Conservation (phyloP, 2,329 filamentous ascomycete genomes). For the Pleomassaria siparia region DNA sequence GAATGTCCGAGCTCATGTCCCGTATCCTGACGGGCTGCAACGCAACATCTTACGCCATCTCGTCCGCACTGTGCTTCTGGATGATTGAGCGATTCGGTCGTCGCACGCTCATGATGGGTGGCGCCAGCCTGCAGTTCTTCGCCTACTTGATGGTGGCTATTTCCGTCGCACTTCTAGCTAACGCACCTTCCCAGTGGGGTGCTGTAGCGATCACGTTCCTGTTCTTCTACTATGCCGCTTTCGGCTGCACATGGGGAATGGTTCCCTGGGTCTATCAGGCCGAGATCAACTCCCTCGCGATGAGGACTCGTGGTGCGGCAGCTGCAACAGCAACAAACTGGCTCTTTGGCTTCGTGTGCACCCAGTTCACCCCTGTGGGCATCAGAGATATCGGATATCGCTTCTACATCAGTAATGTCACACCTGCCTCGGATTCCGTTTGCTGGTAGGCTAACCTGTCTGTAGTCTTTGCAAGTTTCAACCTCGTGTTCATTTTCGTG, state of each 20-base stretch:
- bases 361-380: conserved; percentile 39
- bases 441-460: background rate
- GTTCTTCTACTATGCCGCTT: conserved; percentile 12
- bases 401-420: conserved; percentile 38
- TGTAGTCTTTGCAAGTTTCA: conserved; percentile 32
- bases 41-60: conserved; percentile 21
- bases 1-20: conserved; percentile 12
- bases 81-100: conserved; percentile 12
- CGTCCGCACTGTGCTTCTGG: conserved; percentile 21
- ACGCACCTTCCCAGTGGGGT: conserved; percentile 7
- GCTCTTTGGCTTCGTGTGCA: conserved; percentile 9
- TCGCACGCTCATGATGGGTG: conserved; percentile 8
- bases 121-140: conserved; percentile 11
- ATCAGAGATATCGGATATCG: conserved; percentile 47
- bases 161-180: conserved; percentile 16
- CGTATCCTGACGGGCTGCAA: conserved; percentile 9
- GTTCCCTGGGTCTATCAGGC: conserved; percentile 16
- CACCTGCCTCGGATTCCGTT: background rate
- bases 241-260: conserved; percentile 2
- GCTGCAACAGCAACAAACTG: conserved; percentile 12
- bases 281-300: conserved; percentile 10
- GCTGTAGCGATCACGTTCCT: conserved; percentile 9
- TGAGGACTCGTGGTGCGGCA: conserved; percentile 12
- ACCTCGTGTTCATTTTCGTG: conserved; percentile 20
- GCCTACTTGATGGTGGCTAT: conserved; percentile 19